phyloP scores from a whole-genome alignment of 495 filamentous ascomycete genomes.

The Neurospora sp. region DNA sequence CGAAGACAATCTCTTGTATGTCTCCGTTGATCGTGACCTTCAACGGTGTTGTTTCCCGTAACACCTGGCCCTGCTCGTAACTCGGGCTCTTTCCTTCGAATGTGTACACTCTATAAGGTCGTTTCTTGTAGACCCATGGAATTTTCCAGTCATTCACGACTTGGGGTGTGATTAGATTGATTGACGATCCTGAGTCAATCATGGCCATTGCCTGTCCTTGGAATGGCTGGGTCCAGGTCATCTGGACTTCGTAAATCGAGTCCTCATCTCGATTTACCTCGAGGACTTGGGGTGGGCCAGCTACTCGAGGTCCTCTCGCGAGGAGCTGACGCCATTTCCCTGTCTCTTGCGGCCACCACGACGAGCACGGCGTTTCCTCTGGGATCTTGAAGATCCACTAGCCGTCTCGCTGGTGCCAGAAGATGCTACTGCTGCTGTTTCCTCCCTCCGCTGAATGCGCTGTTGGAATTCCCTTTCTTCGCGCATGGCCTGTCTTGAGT shows the following conservation, averaged over 20 bases:
- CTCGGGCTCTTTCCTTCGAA: neutral
- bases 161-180: neutral
- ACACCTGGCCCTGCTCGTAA: neutral
- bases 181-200: neutral
- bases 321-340: too few relatives aligned
- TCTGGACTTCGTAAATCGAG: neutral
- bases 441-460: too few relatives aligned
- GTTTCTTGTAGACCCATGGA: neutral
- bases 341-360: too few relatives aligned
- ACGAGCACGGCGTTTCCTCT: neutral
- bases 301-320: too few relatives aligned
- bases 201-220: neutral
- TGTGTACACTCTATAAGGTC: neutral
- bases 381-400: rapidly evolving
- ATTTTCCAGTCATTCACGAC: neutral
- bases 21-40: neutral
- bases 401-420: neutral
- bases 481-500: too few relatives aligned
- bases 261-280: neutral
- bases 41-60: rapidly evolving
- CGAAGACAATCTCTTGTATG: neutral
- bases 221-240: neutral
- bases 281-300: too few relatives aligned
- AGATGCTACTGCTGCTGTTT: neutral
- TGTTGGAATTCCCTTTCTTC: too few relatives aligned